phyloP scores from a whole-genome alignment of 192 early-diverging fungal species.

The Entomortierella parvispora region DNA sequence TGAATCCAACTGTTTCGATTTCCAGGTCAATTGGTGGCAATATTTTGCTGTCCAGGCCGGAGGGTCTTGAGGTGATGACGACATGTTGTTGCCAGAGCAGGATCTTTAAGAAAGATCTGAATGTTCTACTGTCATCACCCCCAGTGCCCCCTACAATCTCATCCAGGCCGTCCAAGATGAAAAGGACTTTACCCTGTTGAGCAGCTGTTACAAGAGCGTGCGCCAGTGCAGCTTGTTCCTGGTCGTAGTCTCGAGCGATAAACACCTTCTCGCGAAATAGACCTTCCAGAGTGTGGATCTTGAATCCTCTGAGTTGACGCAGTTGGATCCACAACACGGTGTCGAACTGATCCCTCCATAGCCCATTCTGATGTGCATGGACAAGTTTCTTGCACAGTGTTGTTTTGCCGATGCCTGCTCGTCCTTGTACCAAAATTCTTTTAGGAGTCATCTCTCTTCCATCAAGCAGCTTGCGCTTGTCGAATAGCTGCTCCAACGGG shows the following conservation, averaged over 20 bases:
- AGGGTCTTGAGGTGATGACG: constrained; percentile 8
- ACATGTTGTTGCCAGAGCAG: constrained; percentile 1
- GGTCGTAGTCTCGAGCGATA: neutral
- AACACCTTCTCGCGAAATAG: constrained; percentile 7
- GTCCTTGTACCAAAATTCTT: constrained; percentile 20
- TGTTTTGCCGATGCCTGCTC: constrained; percentile 33
- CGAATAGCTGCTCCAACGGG: constrained; percentile 1
- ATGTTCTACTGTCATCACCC: neutral
- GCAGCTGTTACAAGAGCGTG: neutral
- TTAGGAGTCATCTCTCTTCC: constrained; percentile 7
- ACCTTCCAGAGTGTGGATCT: neutral
- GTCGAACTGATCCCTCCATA: constrained; percentile 19
- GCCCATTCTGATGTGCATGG: constrained; percentile 3
- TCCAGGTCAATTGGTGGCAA: neutral
- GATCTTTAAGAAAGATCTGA: neutral
- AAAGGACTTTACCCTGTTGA: constrained; percentile 4
- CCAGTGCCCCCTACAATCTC: neutral
- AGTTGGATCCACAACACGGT: constrained; percentile 23
- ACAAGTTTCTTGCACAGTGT: constrained; percentile 33
- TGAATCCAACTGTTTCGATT: no score
- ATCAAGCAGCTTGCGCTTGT: constrained; percentile 18
- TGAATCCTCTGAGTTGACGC: constrained; percentile 8
- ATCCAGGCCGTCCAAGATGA: constrained; percentile 27
- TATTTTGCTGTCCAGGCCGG: neutral
- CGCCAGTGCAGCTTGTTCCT: neutral